Conservation (phyloP, 495 filamentous ascomycete genomes). For the Neohortaea acidophila region DNA sequence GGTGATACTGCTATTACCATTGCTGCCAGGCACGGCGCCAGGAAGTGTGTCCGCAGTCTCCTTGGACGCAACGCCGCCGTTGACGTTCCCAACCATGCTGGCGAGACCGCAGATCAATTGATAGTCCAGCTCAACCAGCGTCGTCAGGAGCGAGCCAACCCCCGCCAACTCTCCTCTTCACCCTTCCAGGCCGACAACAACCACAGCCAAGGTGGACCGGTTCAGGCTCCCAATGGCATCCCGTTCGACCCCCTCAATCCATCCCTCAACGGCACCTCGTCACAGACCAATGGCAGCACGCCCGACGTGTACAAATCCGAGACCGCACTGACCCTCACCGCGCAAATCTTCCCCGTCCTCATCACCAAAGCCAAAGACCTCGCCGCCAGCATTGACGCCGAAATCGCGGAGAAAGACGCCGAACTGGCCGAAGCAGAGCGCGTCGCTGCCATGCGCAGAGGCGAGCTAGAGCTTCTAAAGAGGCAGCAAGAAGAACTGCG, state of each 20-base stretch:
- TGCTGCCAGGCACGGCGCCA: constrained; percentile 61
- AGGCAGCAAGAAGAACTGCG: constrained; percentile 36
- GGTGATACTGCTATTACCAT: constrained; percentile 85
- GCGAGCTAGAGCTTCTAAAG: constrained; percentile 37
- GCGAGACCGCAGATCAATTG: constrained; percentile 62
- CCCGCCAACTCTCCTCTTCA: constrained; percentile 42
- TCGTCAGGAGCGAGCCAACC: constrained; percentile 26
- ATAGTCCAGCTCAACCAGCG: constrained; percentile 42
- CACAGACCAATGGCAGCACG: constrained; percentile 22
- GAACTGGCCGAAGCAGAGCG: constrained; percentile 42
- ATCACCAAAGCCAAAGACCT: constrained; percentile 42
- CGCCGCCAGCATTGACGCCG: constrained; percentile 42
- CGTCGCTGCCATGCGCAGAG: constrained; percentile 37
- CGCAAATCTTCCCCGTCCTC: constrained; percentile 40
- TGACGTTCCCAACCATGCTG: constrained; percentile 63
- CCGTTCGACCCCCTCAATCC: constrained; percentile 8
- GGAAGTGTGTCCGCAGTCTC: constrained; percentile 56
- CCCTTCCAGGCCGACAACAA: constrained; percentile 42
- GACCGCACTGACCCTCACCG: constrained; percentile 43
- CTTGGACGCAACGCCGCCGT: constrained; percentile 56
- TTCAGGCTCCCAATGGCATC: constrained; percentile 10
- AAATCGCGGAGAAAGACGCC: constrained; percentile 43
- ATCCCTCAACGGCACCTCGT: constrained; percentile 23
- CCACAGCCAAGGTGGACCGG: constrained; percentile 3
- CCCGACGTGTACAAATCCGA: constrained; percentile 27